These are phyloP conservation scores for Colletotrichum kahawae DNA, from an alignment of 2,329 filamentous ascomycete species.

Conservation along the genomic window DNA sequence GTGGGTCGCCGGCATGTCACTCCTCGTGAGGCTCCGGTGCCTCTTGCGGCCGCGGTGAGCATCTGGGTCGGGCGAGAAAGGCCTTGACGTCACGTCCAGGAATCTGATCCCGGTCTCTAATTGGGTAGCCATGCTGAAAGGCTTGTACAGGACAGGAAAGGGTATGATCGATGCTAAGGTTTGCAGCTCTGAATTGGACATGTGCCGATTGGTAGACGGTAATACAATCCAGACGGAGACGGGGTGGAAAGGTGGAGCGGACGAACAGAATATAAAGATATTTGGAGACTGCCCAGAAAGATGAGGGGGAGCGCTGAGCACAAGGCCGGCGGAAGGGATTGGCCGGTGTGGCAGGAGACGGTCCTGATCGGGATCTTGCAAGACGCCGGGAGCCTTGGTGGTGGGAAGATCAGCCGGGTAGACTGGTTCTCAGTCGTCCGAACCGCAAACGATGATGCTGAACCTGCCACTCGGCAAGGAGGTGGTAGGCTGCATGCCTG, in stretches of 20 bases:
- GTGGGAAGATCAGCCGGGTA: background rate
- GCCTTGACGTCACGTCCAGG: background rate
- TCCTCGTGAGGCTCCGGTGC: constrained; percentile 41
- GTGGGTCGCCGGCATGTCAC: constrained; percentile 34
- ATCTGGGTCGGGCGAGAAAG: constrained; percentile 20
- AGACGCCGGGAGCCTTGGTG: background rate
- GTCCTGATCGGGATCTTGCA: constrained; percentile 12
- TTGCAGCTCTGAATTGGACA: background rate
- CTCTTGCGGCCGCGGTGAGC: constrained; percentile 41
- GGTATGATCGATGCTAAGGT: background rate
- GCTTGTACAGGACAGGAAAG: background rate
- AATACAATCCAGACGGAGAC: background rate
- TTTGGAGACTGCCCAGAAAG: background rate
- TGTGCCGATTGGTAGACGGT: background rate
- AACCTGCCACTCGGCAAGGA: constrained; percentile 3
- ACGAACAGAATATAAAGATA: constrained; percentile 2
- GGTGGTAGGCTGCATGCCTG: background rate
- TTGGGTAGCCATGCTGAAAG: background rate
- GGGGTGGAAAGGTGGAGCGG: background rate
- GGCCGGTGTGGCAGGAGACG: background rate
- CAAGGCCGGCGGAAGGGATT: background rate
- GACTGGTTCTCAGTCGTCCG: background rate
- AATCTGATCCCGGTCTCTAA: constrained; percentile 1
- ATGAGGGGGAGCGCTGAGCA: background rate
- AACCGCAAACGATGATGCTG: constrained; percentile 1